Conservation (phyloP, 1,284 basidiomycete species). For the Fomitopsis palustris region DNA sequence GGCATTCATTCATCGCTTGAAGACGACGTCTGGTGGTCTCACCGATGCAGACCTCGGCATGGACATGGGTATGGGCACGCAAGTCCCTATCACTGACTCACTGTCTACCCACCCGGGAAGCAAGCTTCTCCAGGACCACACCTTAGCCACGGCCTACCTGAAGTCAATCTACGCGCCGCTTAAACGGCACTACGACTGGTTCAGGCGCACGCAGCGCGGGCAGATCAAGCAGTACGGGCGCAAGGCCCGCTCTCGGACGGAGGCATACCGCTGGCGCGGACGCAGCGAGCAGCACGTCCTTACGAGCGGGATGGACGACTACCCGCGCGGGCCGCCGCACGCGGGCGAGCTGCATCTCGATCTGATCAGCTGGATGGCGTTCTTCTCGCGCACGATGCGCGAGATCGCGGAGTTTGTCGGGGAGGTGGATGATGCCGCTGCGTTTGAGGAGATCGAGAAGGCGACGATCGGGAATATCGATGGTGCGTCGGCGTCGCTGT, state of each 20-base stretch:
- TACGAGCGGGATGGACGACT: constrained; percentile 95
- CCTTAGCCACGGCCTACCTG: constrained; percentile 66
- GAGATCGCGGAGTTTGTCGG: constrained; percentile 83
- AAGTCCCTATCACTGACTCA: constrained; percentile 41
- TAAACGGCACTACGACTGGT: constrained; percentile 93
- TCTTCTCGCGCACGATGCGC: constrained; percentile 87
- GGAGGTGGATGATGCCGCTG: constrained; percentile 74
- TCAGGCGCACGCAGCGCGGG: constrained; percentile 88
- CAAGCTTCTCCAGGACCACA: constrained; percentile 52
- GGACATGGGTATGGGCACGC: constrained; percentile 41
- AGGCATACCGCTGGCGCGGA: constrained; percentile 95
- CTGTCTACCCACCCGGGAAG: constrained; percentile 30
- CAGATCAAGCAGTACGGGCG: constrained; percentile 90
- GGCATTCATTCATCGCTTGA: constrained; percentile 79
- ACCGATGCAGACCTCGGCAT: constrained; percentile 62
- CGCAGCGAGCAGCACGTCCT: constrained; percentile 83
- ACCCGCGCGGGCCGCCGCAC: constrained; percentile 85
- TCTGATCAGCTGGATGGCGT: constrained; percentile 93
- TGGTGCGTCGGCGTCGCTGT: constrained; percentile 41
- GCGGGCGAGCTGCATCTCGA: constrained; percentile 91
- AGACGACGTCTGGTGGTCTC: constrained; percentile 39
- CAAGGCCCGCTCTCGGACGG: constrained; percentile 76
- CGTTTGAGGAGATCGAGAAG: constrained; percentile 73
- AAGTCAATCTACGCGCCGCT: constrained; percentile 80
- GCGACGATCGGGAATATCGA: constrained; percentile 86